Evolutionary conservation across 2,329 filamentous ascomycete species (phyloP), one percentile per base, ranked within the genome.

Genomic region (Neocucurbitaria cava): DNA sequence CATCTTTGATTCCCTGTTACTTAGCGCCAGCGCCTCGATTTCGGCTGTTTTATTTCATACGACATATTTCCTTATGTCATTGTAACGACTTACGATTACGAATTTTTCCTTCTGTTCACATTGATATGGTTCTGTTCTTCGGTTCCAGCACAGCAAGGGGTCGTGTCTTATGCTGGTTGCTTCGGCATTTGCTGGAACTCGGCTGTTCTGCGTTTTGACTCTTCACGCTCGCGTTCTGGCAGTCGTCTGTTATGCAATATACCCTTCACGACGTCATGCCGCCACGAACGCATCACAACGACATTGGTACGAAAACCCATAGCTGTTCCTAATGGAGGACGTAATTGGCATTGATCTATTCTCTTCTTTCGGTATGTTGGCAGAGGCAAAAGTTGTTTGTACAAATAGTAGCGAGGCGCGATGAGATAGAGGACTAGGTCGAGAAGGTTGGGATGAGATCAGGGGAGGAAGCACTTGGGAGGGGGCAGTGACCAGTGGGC

Each of bases 211-310:
- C 46, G 31, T 49, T 58, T 45, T 52, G 10, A 36, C 23, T 46
- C 47, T 38, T 33, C 46, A 41, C 46, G 44, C 49, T 54, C 51
- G 31, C 36, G 24, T 42, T 53, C 39, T 48, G 43, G 53, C 53
- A 39, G 50, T 55, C 42, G 44, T 53, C 45, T 49, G 46, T 52
- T 26, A 53, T 52, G 62, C 60, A 49, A 61, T 58, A 66, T 66
- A 70, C 64, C 65, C 56, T 58, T 58, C 47, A 70, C 55, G 62
- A 68, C 53, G 54, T 65, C 56, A 70, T 56, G 64, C 59, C 49
- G 59, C 55, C 38, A 40, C 59, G 65, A 67, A 42, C 62, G 60
- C 60, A 66, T 59, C 56, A 56, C 62, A 62, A 56, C 40, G 56
- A 58, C 54, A 35, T 35, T 35, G 31, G 31, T 44, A 52, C 39